phyloP scores from a whole-genome alignment of 2,329 filamentous ascomycete genomes.

The Exserohilum rostratum region DNA sequence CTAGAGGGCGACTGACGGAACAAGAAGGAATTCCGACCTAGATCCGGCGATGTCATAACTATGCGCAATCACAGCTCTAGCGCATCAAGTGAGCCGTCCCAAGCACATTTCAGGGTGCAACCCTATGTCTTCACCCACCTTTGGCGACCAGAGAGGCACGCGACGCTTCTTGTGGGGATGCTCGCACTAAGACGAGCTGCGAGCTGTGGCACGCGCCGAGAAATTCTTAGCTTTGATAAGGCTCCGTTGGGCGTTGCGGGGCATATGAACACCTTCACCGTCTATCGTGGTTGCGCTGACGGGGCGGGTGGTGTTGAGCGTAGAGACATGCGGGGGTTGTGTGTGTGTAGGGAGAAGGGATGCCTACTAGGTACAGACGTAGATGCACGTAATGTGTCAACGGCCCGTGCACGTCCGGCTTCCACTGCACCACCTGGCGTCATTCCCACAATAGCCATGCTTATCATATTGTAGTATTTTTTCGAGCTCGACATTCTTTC shows the following conservation, averaged over 20 bases:
- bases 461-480: not conserved
- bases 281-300: not conserved
- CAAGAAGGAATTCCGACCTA: constrained; percentile 25
- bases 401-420: not conserved
- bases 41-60: constrained; percentile 3
- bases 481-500: not conserved
- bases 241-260: not conserved
- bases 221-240: not conserved
- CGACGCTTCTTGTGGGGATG: constrained; percentile 5
- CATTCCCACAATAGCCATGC: not conserved
- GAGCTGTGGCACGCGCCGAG: constrained; percentile 5
- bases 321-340: not conserved
- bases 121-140: not conserved
- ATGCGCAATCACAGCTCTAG: not conserved
- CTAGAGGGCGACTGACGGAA: constrained; percentile 17
- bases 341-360: too few species aligned
- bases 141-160: constrained; percentile 6
- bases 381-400: not conserved
- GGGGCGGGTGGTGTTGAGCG: not conserved
- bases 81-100: not conserved
- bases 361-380: too few species aligned
- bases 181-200: constrained; percentile 2
- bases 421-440: not conserved
- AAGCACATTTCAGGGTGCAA: constrained; percentile 1
- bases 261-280: not conserved